Evolutionary conservation across 2,329 filamentous ascomycete species (phyloP).

Genomic region (Sporothrix pallida): DNA sequence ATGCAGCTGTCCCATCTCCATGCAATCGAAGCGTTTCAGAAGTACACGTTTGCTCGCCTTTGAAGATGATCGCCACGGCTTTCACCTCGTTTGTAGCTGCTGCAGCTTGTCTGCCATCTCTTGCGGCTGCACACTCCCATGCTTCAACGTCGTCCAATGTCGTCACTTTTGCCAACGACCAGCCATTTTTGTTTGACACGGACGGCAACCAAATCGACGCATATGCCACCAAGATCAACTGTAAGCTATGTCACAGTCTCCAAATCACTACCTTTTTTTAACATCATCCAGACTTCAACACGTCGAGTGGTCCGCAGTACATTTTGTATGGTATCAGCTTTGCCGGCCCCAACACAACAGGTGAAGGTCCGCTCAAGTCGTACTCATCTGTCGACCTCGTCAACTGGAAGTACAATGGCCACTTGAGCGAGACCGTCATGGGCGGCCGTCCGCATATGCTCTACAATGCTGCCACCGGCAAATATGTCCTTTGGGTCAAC

Average conservation of each 20-base stretch:
- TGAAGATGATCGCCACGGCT: neutral
- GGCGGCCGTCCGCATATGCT: slow-evolving; percentile 4
- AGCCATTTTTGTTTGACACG: neutral
- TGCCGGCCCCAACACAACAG: neutral
- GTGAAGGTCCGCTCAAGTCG: slow-evolving; percentile 11
- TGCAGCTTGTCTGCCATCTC: neutral
- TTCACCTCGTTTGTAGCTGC: neutral
- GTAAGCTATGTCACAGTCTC: neutral
- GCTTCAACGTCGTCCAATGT: neutral
- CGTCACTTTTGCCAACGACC: slow-evolving; percentile 2
- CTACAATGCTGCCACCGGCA: neutral
- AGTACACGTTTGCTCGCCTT: neutral
- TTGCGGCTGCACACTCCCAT: neutral
- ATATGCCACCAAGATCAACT: slow-evolving; percentile 3
- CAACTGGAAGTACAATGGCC: slow-evolving; percentile 21
- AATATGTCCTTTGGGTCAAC: slow-evolving; percentile 1
- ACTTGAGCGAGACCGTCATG: neutral
- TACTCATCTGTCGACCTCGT: slow-evolving; percentile 12
- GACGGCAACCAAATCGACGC: neutral
- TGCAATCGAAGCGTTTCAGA: neutral
- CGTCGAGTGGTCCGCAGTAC: neutral
- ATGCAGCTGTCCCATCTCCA: neutral
- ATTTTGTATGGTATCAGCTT: slow-evolving; percentile 11
- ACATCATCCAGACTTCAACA: slow-evolving; percentile 9
- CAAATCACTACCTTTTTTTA: neutral